Evolutionary conservation across 768 basidiomycete species (phyloP).

Genomic region (Lactarius hatsudake): DNA sequence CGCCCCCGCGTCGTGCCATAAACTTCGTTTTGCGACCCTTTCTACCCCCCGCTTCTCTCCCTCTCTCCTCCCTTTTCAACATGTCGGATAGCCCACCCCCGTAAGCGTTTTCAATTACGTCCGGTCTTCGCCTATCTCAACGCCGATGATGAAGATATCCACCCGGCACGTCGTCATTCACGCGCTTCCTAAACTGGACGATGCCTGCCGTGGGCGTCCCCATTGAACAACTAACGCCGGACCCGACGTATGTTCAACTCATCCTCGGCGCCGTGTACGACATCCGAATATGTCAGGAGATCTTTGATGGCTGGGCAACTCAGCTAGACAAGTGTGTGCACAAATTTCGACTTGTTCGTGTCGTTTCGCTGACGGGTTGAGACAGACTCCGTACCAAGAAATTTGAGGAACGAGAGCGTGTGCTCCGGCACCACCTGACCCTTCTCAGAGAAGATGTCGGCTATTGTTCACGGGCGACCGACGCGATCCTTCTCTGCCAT

Average conservation of each 20-base stretch:
- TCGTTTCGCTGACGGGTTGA: not conserved
- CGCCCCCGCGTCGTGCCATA: conserved; percentile 1
- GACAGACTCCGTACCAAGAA: conserved; percentile 1
- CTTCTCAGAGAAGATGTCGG: conserved; percentile 6
- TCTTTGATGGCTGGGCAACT: conserved; percentile 17
- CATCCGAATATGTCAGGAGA: conserved; percentile 18
- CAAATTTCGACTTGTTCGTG: not conserved
- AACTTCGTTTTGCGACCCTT: not conserved
- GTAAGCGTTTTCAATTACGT: conserved; percentile 8
- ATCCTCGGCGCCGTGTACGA: conserved; percentile 9
- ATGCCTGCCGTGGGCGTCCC: conserved; percentile 7
- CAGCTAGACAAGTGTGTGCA: conserved; percentile 14
- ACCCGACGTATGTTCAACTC: not conserved
- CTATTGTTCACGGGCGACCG: conserved; percentile 10
- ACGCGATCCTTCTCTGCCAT: conserved; percentile 18
- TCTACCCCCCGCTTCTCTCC: not conserved
- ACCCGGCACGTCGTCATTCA: conserved; percentile 7
- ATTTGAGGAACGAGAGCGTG: not conserved
- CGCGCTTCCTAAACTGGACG: conserved; percentile 11
- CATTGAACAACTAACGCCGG: conserved; percentile 9
- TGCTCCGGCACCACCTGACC: not conserved
- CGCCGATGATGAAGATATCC: conserved; percentile 12
- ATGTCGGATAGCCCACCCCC: conserved; percentile 20
- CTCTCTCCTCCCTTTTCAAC: not conserved
- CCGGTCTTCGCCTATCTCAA: conserved; percentile 2